A percentile compares a stretch with the other conserved stretches of the same genome.
Evolutionary conservation across 768 basidiomycete genomes (phyloP).

Genomic region (Termitomyces sp.): DNA sequence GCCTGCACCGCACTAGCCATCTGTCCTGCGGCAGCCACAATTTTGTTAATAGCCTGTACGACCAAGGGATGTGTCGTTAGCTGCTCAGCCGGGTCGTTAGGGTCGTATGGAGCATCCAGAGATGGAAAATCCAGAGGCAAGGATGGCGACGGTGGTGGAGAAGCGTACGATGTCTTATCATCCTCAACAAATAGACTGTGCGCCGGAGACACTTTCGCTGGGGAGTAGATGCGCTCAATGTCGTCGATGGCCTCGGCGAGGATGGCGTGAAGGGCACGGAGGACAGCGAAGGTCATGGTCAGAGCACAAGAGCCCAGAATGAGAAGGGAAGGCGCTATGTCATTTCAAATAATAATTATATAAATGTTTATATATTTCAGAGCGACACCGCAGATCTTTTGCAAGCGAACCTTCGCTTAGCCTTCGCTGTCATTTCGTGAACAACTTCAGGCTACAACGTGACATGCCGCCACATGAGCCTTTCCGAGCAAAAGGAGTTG

Average conservation of each 20-base stretch:
- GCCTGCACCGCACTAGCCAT: conserved; percentile 57
- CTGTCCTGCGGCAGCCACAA: conserved; percentile 68
- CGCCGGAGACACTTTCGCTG: conserved; percentile 14
- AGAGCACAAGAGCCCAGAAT: conserved; percentile 2
- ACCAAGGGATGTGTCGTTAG: conserved; percentile 58
- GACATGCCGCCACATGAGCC: background rate
- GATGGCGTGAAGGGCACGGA: conserved; percentile 59
- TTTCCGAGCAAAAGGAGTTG: background rate
- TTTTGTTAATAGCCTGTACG: conserved; percentile 51
- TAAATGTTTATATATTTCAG: background rate
- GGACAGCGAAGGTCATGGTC: conserved; percentile 54
- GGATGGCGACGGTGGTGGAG: conserved; percentile 26
- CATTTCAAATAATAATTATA: conserved; percentile 12
- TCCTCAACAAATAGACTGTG: background rate
- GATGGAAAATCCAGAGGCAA: conserved; percentile 49
- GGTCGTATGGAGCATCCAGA: conserved; percentile 40
- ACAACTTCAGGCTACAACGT: conserved; percentile 3
- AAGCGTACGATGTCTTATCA: conserved; percentile 18
- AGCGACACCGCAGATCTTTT: conserved; percentile 14
- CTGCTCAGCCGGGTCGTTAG: conserved; percentile 42
- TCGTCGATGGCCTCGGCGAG: conserved; percentile 66
- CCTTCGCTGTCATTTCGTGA: conserved; percentile 15
- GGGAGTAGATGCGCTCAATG: conserved; percentile 53
- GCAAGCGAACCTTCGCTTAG: background rate
- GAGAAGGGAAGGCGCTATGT: background rate